Percentiles rank a stretch among this genome's conserved stretches.
These are phyloP conservation scores for Crithidia mellificae DNA, from an alignment of 208 protist species.

Conservation along the genomic window DNA sequence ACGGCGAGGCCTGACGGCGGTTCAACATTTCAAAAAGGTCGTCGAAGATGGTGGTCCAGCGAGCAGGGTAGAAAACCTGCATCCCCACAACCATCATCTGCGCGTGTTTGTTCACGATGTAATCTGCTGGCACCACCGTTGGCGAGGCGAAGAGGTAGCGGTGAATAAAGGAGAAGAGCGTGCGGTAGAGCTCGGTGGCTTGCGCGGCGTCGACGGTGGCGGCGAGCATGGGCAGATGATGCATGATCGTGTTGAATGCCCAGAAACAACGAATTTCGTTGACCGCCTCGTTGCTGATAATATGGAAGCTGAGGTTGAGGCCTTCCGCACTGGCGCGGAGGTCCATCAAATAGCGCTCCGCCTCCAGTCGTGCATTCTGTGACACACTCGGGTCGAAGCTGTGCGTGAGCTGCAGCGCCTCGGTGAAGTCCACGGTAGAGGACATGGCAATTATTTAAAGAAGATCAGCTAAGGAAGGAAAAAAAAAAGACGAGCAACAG, in stretches of 20 bases:
- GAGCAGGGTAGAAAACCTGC: constrained; percentile 66
- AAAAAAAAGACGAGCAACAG: constrained; percentile 1
- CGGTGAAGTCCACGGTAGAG: constrained; percentile 54
- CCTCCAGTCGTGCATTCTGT: constrained; percentile 40
- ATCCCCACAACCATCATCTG: constrained; percentile 77
- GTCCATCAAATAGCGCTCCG: constrained; percentile 74
- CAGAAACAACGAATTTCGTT: constrained; percentile 73
- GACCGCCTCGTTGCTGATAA: constrained; percentile 67
- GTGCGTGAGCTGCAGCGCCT: constrained; percentile 69
- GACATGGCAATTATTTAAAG: constrained; percentile 5
- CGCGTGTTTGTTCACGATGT: constrained; percentile 82
- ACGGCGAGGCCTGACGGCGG: constrained; percentile 27
- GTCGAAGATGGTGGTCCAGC: constrained; percentile 66
- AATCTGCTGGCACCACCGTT: constrained; percentile 41
- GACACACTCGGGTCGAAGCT: constrained; percentile 43
- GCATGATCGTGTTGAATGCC: constrained; percentile 82
- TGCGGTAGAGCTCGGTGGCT: constrained; percentile 62
- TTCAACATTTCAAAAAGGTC: constrained; percentile 66
- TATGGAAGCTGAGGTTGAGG: constrained; percentile 68
- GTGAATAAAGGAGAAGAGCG: constrained; percentile 71
- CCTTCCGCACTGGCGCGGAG: constrained; percentile 63
- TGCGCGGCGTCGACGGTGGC: constrained; percentile 38
- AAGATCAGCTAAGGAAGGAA: neutral
- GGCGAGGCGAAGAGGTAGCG: constrained; percentile 41
- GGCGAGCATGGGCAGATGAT: constrained; percentile 56